Percentiles rank a stretch among this genome's conserved stretches.
These are phyloP conservation scores for Trichocladium uniseriatum DNA, from an alignment of 495 filamentous ascomycete genomes.

Conservation along the genomic window DNA sequence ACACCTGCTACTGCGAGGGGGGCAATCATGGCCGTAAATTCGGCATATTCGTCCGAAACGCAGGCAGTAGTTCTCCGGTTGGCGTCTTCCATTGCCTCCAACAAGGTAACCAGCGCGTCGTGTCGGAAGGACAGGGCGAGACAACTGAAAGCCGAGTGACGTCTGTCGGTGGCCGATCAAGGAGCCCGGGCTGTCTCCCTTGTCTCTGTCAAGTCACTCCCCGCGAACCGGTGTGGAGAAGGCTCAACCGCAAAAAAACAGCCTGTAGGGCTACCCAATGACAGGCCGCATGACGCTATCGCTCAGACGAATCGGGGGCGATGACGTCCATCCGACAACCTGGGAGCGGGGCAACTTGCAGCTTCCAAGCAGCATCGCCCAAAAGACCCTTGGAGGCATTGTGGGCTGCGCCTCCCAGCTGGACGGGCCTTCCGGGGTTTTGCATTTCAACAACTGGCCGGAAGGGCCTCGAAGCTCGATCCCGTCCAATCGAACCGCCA, in stretches of 20 bases:
- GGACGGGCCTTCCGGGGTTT: no score
- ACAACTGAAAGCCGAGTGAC: neutral
- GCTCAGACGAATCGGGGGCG: neutral
- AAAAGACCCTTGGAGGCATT: no score
- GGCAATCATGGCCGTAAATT: no score
- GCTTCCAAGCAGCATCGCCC: no score
- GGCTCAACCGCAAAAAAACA: no score
- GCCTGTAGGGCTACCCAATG: slow-evolving; percentile 7
- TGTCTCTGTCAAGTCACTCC: neutral
- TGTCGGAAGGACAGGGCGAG: neutral
- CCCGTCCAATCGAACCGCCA: no score
- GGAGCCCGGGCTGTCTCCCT: neutral
- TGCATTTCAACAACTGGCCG: neutral
- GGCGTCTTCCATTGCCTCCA: no score
- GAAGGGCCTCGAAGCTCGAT: no score
- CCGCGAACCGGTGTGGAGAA: neutral
- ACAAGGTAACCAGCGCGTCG: no score
- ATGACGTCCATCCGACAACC: neutral
- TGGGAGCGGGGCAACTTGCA: neutral
- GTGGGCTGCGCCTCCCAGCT: neutral
- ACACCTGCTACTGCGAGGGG: no score
- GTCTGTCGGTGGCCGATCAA: slow-evolving; percentile 1
- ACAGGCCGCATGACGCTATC: neutral
- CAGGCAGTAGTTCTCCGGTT: no score
- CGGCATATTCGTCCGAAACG: no score